Base-by-base conservation (phyloP, 768 basidiomycete genomes). In the Coprinopsis sp. region DNA sequence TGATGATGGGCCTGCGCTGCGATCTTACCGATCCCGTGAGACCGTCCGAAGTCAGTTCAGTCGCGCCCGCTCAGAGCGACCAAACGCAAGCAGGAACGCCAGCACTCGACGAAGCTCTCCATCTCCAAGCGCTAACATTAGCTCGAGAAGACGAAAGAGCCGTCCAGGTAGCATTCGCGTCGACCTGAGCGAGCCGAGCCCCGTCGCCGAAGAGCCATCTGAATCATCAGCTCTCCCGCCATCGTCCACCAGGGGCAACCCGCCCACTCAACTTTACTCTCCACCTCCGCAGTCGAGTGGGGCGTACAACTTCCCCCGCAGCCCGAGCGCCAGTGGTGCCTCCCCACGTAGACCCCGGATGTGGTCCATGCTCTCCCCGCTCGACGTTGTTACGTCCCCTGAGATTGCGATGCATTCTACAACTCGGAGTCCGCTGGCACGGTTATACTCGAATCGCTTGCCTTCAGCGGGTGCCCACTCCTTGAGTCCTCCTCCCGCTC, bases 371-470 rank as follows among this genome's bases (percentile, higher is more conserved):
- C 25, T 53, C 38, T 55, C 51, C 14, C 46, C 57, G 38, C 28
- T 59, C 33, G 47, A 53, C 38, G 13, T 57, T 11, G 37, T 48
- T 11, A 33, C 41, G 16, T 58, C 55, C 10, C 54, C 56, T n/a
- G 53, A 54, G 13, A 21, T 42, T 12, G 37, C 53, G 27, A 48
- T 56, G 2, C 40, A 53, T 6, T 45, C 47, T 36, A 51, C 51
- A 7, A 47, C 58, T 16, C 55, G 61, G 33, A 81, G 78, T 51
- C 81, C 79, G 12, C 64, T 82, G 2, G 68, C 76, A 6, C 66
- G 64, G 54, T 56, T 82, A 30, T 83, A 79, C 53, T 51, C 16
- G 6, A 11, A 23, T 6, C 27, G 30, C 21, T 23, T 33, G 14
- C 16, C 47, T 16, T 41, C 37, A 18, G 39, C 14, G 46, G 49